Conservation (phyloP, 768 basidiomycete genomes). For the Cyclocybe aegerita region DNA sequence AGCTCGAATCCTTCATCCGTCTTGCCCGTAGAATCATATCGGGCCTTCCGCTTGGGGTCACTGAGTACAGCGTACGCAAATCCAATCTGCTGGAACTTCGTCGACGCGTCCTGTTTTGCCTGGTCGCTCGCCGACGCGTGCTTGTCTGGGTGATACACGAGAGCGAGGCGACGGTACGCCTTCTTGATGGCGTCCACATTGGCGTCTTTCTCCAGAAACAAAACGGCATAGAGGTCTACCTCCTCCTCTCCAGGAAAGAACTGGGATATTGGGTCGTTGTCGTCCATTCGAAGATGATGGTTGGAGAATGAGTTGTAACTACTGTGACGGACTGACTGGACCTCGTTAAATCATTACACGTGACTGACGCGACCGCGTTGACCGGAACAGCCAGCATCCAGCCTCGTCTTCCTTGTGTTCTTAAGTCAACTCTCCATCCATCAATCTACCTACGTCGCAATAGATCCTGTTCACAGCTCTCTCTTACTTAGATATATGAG, state of each 20-base stretch:
- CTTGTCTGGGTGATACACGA: conserved; percentile 90
- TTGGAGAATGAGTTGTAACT: conserved; percentile 6
- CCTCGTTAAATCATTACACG: conserved; percentile 11
- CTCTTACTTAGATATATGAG: too few species aligned
- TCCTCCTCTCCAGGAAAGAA: conserved; percentile 76
- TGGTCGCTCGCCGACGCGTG: conserved; percentile 59
- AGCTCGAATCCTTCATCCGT: conserved; percentile 79
- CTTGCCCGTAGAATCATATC: conserved; percentile 84
- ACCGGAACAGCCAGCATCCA: too few species aligned
- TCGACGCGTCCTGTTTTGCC: conserved; percentile 66
- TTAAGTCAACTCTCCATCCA: too few species aligned
- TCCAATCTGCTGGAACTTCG: conserved; percentile 88
- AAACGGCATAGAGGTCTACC: conserved; percentile 78
- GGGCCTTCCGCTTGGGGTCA: conserved; percentile 70
- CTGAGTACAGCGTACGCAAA: conserved; percentile 90
- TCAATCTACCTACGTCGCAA: too few species aligned
- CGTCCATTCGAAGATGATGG: conserved; percentile 49
- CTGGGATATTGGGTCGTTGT: conserved; percentile 67
- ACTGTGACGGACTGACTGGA: conserved; percentile 8
- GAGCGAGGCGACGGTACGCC: conserved; percentile 82
- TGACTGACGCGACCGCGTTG: conserved; percentile 17
- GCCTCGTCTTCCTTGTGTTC: too few species aligned
- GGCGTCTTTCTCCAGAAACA: conserved; percentile 55
- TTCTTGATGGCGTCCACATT: conserved; percentile 72
- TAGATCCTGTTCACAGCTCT: too few species aligned